These are phyloP conservation scores for Boletus insuetus DNA, from an alignment of 768 basidiomycete species.

Conservation along the genomic window DNA sequence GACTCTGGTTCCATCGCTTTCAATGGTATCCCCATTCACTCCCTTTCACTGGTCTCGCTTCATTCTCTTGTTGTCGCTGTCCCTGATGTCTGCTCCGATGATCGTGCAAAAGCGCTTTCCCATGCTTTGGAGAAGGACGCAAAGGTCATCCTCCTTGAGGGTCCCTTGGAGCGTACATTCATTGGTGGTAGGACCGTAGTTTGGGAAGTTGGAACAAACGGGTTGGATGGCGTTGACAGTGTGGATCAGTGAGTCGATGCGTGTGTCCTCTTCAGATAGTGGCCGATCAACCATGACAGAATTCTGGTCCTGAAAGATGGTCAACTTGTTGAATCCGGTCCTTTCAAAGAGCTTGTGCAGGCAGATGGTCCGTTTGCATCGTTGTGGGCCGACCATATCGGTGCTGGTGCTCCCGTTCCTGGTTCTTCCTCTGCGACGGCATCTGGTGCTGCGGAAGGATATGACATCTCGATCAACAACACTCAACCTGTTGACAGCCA, in stretches of 20 bases:
- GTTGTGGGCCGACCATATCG: conserved; percentile 88
- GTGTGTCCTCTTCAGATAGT: not conserved
- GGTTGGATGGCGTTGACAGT: conserved; percentile 48
- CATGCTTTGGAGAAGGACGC: conserved; percentile 25
- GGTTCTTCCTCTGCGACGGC: conserved; percentile 26
- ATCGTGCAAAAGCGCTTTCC: conserved; percentile 23
- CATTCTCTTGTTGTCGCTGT: conserved; percentile 86
- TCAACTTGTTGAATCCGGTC: conserved; percentile 79
- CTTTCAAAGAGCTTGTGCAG: conserved; percentile 73
- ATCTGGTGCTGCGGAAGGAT: conserved; percentile 25
- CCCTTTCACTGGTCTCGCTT: conserved; percentile 79
- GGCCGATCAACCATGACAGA: conserved; percentile 36
- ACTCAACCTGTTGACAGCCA: conserved; percentile 12
- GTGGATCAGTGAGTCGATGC: conserved; percentile 52
- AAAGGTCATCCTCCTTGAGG: conserved; percentile 27
- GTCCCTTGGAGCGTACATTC: conserved; percentile 19
- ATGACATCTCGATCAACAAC: conserved; percentile 24
- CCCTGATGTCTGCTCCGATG: conserved; percentile 63
- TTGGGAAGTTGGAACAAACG: conserved; percentile 24
- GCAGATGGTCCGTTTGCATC: conserved; percentile 70
- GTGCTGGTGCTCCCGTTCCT: conserved; percentile 46
- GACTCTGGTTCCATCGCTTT: conserved; percentile 76
- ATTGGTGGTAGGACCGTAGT: conserved; percentile 23
- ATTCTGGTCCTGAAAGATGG: conserved; percentile 93
- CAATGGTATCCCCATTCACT: conserved; percentile 84